These are phyloP conservation scores for Macroventuria anomochaeta DNA, from an alignment of 2,329 filamentous ascomycete species.

Conservation along the genomic window DNA sequence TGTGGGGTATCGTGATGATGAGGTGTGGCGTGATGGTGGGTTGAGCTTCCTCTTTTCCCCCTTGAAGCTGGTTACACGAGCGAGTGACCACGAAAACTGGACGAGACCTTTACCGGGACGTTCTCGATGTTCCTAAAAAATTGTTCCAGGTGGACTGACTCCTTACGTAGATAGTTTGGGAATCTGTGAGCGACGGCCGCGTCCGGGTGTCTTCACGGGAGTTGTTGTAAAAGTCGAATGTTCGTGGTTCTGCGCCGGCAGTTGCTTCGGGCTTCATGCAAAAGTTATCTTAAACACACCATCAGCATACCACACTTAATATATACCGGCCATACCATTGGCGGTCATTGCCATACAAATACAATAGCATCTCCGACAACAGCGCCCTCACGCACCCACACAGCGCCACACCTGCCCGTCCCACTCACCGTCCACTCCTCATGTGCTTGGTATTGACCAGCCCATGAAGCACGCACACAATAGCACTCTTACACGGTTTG, in stretches of 20 bases:
- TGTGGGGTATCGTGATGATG: constrained; percentile 28
- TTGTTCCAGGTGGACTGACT: constrained; percentile 12
- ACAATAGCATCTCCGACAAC: too few relatives aligned
- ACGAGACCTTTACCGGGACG: constrained; percentile 28
- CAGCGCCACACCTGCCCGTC: constrained; percentile 6
- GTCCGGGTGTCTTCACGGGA: not conserved
- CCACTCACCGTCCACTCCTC: not conserved
- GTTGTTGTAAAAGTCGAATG: constrained; percentile 6
- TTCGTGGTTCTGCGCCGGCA: constrained; percentile 5
- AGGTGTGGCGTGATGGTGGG: constrained; percentile 43
- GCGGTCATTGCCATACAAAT: constrained; percentile 1
- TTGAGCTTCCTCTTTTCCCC: constrained; percentile 23
- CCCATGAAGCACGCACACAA: constrained; percentile 11
- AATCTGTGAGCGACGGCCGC: not conserved
- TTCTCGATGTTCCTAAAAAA: constrained; percentile 9
- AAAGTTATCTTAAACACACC: constrained; percentile 6
- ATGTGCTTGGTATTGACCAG: constrained; percentile 5
- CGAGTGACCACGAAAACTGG: constrained; percentile 29
- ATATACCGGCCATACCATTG: not conserved
- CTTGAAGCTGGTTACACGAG: constrained; percentile 25
- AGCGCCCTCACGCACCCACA: not conserved
- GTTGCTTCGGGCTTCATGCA: constrained; percentile 1
- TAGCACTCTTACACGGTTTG: constrained; percentile 8
- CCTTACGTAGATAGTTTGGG: not conserved
- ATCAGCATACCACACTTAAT: constrained; percentile 5